These are phyloP conservation scores for Gloeophyllum trabeum DNA, from an alignment of 768 basidiomycete genomes.

Conservation along the genomic window DNA sequence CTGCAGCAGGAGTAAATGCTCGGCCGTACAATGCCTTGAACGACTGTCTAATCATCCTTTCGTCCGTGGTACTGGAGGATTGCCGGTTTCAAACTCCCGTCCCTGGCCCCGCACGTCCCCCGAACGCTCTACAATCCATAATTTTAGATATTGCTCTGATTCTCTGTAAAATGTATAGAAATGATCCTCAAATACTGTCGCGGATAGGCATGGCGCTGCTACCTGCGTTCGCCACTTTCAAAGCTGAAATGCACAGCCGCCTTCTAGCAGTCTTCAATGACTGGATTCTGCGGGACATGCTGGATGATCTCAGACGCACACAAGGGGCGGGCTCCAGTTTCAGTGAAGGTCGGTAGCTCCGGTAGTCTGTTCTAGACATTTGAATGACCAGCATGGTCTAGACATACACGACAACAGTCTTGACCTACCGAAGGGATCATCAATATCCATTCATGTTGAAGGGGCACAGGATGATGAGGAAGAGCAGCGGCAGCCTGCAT, in stretches of 20 bases:
- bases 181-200: conserved; percentile 39
- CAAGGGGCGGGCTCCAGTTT: conserved; percentile 9
- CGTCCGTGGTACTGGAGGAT: conserved; percentile 60
- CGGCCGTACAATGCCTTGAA: conserved; percentile 28
- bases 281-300: conserved; percentile 38
- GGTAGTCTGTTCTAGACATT: background rate
- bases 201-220: conserved; percentile 59
- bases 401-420: background rate
- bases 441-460: conserved; percentile 14
- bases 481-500: conserved; percentile 4
- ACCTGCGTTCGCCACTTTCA: conserved; percentile 67
- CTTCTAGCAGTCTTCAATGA: conserved; percentile 63
- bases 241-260: conserved; percentile 45
- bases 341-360: background rate
- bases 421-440: too few species aligned
- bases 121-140: conserved; percentile 64
- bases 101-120: conserved; percentile 56
- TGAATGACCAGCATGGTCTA: conserved; percentile 1
- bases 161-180: conserved; percentile 42
- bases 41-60: conserved; percentile 46
- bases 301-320: conserved; percentile 31
- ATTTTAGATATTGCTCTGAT: conserved; percentile 63
- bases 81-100: conserved; percentile 52
- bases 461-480: conserved; percentile 4
- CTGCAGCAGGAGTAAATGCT: conserved; percentile 13